These are phyloP conservation scores for Wickerhamomyces ciferrii DNA, from an alignment of 805 yeast species.

Conservation along the genomic window DNA sequence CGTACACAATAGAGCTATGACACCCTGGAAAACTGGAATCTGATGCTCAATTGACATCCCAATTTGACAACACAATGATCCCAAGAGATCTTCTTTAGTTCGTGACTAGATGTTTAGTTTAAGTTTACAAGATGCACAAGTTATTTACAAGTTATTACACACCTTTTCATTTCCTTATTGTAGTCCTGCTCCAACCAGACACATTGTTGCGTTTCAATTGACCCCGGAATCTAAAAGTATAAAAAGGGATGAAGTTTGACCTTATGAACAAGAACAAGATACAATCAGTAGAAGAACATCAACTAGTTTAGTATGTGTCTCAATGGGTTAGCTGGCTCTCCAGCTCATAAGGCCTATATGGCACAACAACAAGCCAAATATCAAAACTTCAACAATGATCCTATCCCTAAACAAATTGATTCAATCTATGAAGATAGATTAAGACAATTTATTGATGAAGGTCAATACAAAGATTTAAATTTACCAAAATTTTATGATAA, in stretches of 20 bases:
- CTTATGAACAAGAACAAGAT: not conserved
- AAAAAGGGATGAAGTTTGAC: not conserved
- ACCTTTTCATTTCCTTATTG: too few species aligned
- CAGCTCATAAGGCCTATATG: not conserved
- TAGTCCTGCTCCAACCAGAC: not conserved
- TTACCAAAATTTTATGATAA: constrained; percentile 77
- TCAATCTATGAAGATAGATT: constrained; percentile 66
- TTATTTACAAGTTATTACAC: too few species aligned
- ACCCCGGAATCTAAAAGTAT: not conserved
- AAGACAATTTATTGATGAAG: constrained; percentile 75
- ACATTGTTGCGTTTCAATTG: not conserved
- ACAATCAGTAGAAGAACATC: too few species aligned
- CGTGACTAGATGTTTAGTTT: too few species aligned
- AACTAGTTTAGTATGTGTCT: too few species aligned
- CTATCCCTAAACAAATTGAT: constrained; percentile 74
- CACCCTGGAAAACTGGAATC: too few species aligned
- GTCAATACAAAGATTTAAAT: constrained; percentile 66
- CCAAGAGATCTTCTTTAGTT: not conserved
- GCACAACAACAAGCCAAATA: constrained; percentile 15
- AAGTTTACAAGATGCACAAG: too few species aligned
- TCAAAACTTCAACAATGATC: constrained; percentile 40
- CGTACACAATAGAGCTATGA: constrained; percentile 36
- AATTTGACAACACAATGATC: not conserved
- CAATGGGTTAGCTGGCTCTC: constrained; percentile 7
- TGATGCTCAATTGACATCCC: too few species aligned